A percentile compares a stretch with the other conserved stretches of the same genome.
These are phyloP conservation scores for Arthroderma sp. DNA, from an alignment of 2,329 filamentous ascomycete genomes.

Conservation along the genomic window DNA sequence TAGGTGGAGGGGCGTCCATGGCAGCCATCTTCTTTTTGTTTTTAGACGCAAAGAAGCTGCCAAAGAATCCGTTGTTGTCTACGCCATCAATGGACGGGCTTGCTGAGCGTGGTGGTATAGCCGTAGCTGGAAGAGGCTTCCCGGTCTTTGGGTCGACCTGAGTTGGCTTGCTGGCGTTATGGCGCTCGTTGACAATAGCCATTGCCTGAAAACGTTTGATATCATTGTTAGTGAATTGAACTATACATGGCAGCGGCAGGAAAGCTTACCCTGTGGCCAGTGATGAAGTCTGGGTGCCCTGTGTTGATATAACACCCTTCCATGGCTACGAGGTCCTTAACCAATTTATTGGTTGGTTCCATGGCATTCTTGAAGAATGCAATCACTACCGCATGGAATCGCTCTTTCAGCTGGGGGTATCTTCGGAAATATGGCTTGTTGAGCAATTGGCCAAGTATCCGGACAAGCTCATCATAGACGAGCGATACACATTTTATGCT, in stretches of 20 bases:
- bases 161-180: slow-evolving; percentile 67
- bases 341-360: slow-evolving; percentile 96
- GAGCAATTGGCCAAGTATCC: slow-evolving; percentile 82
- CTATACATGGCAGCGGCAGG: background rate
- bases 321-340: slow-evolving; percentile 85
- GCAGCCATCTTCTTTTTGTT: slow-evolving; percentile 99
- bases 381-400: slow-evolving; percentile 86
- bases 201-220: slow-evolving; percentile 49
- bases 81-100: slow-evolving; percentile 58
- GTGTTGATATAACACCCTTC: slow-evolving; percentile 98
- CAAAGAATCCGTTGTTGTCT: slow-evolving; percentile 74
- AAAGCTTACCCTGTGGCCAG: slow-evolving; percentile 64
- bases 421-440: slow-evolving; percentile 80
- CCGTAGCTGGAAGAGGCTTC: slow-evolving; percentile 63
- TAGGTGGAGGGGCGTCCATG: slow-evolving; percentile 90
- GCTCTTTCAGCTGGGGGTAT: slow-evolving; percentile 92
- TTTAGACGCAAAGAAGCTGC: slow-evolving; percentile 96
- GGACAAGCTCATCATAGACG: slow-evolving; percentile 93
- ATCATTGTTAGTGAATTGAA: background rate
- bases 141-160: slow-evolving; percentile 98
- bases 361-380: slow-evolving; percentile 95
- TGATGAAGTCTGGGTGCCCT: slow-evolving; percentile 92
- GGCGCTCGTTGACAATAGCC: slow-evolving; percentile 92
- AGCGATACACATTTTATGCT: slow-evolving; percentile 94
- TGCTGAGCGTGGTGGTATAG: slow-evolving; percentile 53